Evolutionary conservation across 768 basidiomycete species (phyloP), one percentile per base, ranked within the genome.

Genomic region (Mycena leptocephala): DNA sequence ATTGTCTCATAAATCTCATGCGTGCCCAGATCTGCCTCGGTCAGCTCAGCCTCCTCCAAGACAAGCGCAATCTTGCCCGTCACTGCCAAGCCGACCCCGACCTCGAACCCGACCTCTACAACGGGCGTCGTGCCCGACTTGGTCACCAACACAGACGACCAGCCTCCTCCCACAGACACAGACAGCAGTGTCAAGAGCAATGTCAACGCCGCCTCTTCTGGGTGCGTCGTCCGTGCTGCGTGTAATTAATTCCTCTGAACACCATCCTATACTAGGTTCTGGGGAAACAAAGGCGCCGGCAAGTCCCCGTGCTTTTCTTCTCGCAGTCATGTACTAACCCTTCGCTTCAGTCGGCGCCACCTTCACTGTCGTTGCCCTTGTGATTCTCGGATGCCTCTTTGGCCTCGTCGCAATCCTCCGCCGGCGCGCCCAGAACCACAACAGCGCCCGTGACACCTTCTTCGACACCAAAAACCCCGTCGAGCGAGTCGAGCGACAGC

Each of bases 401-500:
- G 70, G 46, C 13, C 7, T 76, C 7, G 35, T 46, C 3, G 16
- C 41, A 6, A 32, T 76, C 26, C 24, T 74, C 18, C 75, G 75
- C 22, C 46, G 59, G 32, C 78, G 76, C 35, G 18, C 51, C 14
- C 43, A 32, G 3, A 61, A n/a, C 24, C 69, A 46, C 28, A 74
- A 76, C 28, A 76, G 72, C 46, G 72, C 72, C 5, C 75, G 78
- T 22, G 75, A 79, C 14, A 79, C 78, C 26, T 76, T 79, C 64
- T 76, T 71, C 59, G 75, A 76, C 46, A 79, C 74, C 58, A 76
- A 79, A 74, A 58, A 22, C 32, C 70, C 71, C 9, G 37, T 62
- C 14, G 70, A 56, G 9, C 41, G 51, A 35, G 20, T 4, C 22
- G 70, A 71, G 30, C 56, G 32, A 2, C 48, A 33, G 13, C 30